Conservation (phyloP, 768 basidiomycete species). For the Megacollybia marginata region DNA sequence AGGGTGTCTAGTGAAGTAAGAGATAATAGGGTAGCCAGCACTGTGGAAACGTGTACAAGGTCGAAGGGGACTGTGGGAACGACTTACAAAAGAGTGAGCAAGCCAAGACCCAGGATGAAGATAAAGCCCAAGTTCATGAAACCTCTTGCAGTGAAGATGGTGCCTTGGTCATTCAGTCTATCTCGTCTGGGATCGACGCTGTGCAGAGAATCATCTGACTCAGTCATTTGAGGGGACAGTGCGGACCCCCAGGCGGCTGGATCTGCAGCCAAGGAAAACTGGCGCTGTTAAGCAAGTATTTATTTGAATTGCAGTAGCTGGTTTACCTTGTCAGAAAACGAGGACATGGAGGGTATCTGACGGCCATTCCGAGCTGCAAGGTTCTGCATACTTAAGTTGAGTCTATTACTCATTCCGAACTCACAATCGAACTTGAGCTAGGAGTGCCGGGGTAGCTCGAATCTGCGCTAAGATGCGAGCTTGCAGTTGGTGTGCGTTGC, state of each 20-base stretch:
- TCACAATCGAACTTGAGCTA: no score
- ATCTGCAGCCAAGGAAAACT: slow-evolving; percentile 45
- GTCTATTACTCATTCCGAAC: no score
- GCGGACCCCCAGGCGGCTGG: slow-evolving; percentile 37
- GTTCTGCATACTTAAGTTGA: no score
- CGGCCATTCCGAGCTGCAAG: no score
- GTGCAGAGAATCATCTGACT: slow-evolving; percentile 36
- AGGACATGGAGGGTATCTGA: neutral
- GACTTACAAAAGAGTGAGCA: slow-evolving; percentile 32
- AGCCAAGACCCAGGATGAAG: slow-evolving; percentile 21
- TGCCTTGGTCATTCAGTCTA: slow-evolving; percentile 33
- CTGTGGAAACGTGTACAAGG: slow-evolving; percentile 6
- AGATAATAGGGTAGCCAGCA: slow-evolving; percentile 29
- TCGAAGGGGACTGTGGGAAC: slow-evolving; percentile 11
- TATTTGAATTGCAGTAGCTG: neutral
- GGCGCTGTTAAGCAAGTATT: neutral
- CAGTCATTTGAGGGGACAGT: slow-evolving; percentile 23
- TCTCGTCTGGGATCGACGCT: slow-evolving; percentile 35
- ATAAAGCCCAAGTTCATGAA: slow-evolving; percentile 43
- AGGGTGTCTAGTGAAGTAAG: slow-evolving; percentile 21
- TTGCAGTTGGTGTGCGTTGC: no score
- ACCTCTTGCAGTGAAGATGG: slow-evolving; percentile 39
- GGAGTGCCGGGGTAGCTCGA: no score
- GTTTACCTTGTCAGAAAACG: neutral
- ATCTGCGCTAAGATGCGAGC: no score